A percentile compares a stretch with the other conserved stretches of the same genome.
Conservation (phyloP, 2,329 filamentous ascomycete species). For the Diaporthe longicolla region DNA sequence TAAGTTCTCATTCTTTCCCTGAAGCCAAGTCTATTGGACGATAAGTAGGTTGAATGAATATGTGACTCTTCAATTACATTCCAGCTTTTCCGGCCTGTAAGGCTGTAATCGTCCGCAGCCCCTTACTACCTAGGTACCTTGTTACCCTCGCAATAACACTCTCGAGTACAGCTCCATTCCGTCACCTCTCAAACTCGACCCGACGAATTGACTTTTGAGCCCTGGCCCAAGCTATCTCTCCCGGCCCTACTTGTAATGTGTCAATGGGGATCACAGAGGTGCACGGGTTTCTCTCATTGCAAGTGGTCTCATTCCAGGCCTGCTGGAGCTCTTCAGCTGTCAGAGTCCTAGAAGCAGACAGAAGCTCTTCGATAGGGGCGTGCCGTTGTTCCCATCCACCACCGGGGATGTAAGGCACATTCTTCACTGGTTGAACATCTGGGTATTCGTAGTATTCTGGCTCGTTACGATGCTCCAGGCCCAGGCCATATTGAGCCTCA, state of each 20-base stretch:
- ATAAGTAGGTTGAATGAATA: no score
- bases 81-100: no score
- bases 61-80: no score
- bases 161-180: no score
- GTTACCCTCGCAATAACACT: no score
- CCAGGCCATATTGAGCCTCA: neutral
- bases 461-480: neutral
- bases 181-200: no score
- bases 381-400: slow-evolving; percentile 8
- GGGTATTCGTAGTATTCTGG: slow-evolving; percentile 4
- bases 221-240: no score
- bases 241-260: neutral
- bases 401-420: neutral
- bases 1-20: no score
- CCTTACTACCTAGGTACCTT: no score
- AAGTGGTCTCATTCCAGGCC: neutral
- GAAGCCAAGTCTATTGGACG: no score
- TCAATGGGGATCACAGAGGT: neutral
- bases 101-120: no score
- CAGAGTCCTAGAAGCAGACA: neutral
- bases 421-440: neutral
- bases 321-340: neutral
- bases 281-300: neutral
- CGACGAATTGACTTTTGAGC: no score
- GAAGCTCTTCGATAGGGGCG: neutral